Conservation (phyloP, 2,329 filamentous ascomycete species). For the Lizonia empirigonia region DNA sequence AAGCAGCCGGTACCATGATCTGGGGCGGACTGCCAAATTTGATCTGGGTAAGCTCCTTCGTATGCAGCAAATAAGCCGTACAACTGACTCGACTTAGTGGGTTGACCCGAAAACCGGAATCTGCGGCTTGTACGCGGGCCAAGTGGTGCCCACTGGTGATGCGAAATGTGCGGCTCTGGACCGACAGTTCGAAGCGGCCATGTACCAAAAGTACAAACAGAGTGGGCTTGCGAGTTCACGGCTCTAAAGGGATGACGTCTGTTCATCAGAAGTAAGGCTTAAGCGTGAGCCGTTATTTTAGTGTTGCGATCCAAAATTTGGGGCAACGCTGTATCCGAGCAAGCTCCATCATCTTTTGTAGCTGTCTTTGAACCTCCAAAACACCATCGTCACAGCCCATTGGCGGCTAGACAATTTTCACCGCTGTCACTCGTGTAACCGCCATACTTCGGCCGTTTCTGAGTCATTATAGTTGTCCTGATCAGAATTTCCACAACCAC, state of each 20-base stretch:
- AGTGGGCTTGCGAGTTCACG: conserved; percentile 3
- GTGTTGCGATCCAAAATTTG: neutral
- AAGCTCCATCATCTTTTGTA: neutral
- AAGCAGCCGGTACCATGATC: conserved; percentile 36
- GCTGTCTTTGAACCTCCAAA: neutral
- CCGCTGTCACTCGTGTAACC: neutral
- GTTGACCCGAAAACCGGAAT: conserved; percentile 41
- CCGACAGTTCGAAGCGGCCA: conserved; percentile 27
- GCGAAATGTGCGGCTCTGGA: conserved; percentile 19
- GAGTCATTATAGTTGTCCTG: too few relatives aligned
- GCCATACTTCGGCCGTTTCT: neutral
- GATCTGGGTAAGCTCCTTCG: conserved; percentile 34
- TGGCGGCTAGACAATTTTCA: too few relatives aligned
- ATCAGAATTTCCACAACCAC: too few relatives aligned
- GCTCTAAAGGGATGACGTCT: conserved; percentile 1
- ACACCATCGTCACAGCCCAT: too few relatives aligned
- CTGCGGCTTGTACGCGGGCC: conserved; percentile 37
- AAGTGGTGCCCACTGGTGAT: conserved; percentile 42
- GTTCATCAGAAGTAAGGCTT: neutral
- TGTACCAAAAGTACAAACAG: conserved; percentile 26
- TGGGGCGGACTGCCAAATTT: conserved; percentile 45
- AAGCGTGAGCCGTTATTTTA: neutral
- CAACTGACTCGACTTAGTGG: conserved; percentile 26
- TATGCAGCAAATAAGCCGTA: neutral
- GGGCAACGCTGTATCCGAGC: neutral